A percentile compares a stretch with the other conserved stretches of the same genome.
These are phyloP conservation scores for Pyrenophora seminiperda DNA, from an alignment of 2,329 filamentous ascomycete genomes.

Conservation along the genomic window DNA sequence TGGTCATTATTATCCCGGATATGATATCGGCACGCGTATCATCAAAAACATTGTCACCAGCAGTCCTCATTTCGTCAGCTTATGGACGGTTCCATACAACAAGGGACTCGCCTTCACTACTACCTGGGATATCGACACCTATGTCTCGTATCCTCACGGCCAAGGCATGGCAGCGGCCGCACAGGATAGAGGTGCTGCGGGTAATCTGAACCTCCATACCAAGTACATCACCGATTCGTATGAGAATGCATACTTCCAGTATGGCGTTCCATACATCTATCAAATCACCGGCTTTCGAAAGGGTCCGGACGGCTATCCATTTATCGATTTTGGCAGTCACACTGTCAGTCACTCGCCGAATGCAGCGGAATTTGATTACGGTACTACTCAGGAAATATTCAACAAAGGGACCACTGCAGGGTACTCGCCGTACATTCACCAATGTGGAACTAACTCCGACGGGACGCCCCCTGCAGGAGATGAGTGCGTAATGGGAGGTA, in stretches of 20 bases:
- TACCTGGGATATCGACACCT: constrained; percentile 15
- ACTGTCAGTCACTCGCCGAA: constrained; percentile 16
- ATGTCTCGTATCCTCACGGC: constrained; percentile 14
- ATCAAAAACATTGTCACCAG: constrained; percentile 14
- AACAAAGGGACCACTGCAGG: constrained; percentile 3
- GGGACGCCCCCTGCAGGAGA: constrained; percentile 1
- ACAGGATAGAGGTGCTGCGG: constrained; percentile 10
- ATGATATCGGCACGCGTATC: constrained; percentile 13
- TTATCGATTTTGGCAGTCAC: constrained; percentile 13
- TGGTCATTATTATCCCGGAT: constrained; percentile 14
- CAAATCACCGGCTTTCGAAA: constrained; percentile 11
- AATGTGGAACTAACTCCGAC: constrained; percentile 9
- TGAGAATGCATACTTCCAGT: constrained; percentile 14
- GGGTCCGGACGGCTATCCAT: constrained; percentile 10
- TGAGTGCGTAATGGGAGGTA: constrained; percentile 7
- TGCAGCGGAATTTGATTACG: constrained; percentile 6
- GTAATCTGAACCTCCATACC: constrained; percentile 13
- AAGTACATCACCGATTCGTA: constrained; percentile 14
- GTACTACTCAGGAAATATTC: constrained; percentile 6
- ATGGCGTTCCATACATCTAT: constrained; percentile 13
- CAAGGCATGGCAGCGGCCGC: constrained; percentile 14
- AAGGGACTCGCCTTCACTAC: constrained; percentile 14
- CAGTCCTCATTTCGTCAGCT: constrained; percentile 7
- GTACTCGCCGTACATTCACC: constrained; percentile 7
- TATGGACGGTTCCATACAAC: constrained; percentile 15